A percentile compares a stretch with the other conserved stretches of the same genome.
These are phyloP conservation scores for Aspergillus taichungensis DNA, from an alignment of 495 filamentous ascomycete genomes.

Conservation along the genomic window DNA sequence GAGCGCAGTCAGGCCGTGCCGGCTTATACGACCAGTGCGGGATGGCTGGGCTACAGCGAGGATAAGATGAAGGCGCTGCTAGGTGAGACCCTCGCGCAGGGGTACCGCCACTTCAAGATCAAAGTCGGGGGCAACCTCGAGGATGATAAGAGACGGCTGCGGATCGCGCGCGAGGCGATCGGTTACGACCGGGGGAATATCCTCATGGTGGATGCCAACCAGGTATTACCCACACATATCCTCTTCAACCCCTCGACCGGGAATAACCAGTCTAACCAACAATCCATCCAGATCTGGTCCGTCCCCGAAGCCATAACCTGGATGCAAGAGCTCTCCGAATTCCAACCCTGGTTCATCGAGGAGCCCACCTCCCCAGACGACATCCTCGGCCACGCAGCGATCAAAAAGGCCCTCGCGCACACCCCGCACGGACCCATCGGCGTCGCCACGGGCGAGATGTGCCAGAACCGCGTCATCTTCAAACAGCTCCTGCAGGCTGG, in stretches of 20 bases:
- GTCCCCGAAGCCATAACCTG: slow-evolving; percentile 85
- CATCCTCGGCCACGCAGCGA: slow-evolving; percentile 77
- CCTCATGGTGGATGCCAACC: slow-evolving; percentile 93
- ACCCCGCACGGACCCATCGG: slow-evolving; percentile 60
- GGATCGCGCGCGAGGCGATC: slow-evolving; percentile 72
- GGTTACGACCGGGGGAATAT: slow-evolving; percentile 82
- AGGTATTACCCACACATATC: too few relatives aligned
- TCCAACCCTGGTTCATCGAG: slow-evolving; percentile 95
- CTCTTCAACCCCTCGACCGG: too few relatives aligned
- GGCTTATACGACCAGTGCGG: slow-evolving; percentile 84
- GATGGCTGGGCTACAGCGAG: slow-evolving; percentile 90
- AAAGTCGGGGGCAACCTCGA: slow-evolving; percentile 73
- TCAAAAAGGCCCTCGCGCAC: slow-evolving; percentile 63
- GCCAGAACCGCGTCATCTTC: slow-evolving; percentile 89
- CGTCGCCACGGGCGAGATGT: slow-evolving; percentile 94
- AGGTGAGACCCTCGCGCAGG: slow-evolving; percentile 59
- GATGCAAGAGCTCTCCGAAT: slow-evolving; percentile 75
- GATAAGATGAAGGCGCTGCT: slow-evolving; percentile 71
- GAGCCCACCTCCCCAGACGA: slow-evolving; percentile 94
- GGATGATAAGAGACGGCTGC: slow-evolving; percentile 58
- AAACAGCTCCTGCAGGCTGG: slow-evolving; percentile 77
- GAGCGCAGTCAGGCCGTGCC: slow-evolving; percentile 64
- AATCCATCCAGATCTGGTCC: slow-evolving; percentile 56
- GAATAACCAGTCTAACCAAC: not conserved
- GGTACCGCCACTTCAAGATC: slow-evolving; percentile 85